phyloP scores from a whole-genome alignment of 2,329 filamentous ascomycete genomes.

The Atkinsonella hypoxylon region DNA sequence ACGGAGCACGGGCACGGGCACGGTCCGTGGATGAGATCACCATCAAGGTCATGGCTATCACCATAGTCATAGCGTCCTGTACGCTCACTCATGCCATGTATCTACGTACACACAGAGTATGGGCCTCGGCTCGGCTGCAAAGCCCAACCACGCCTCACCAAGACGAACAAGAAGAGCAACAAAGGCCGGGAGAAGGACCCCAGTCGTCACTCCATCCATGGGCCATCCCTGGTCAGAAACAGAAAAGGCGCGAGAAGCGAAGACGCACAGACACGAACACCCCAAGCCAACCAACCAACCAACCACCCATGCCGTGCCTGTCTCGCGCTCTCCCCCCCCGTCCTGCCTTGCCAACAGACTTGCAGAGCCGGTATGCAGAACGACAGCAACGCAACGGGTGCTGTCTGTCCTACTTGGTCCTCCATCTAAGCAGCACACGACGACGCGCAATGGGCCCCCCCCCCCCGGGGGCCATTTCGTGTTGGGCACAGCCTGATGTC shows the following conservation, averaged over 20 bases:
- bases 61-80: too few species aligned
- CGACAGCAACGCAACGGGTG: background rate
- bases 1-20: too few species aligned
- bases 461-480: background rate
- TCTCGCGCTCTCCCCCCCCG: background rate
- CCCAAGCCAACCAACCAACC: background rate
- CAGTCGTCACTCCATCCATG: background rate
- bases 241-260: background rate
- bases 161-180: background rate
- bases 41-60: too few species aligned
- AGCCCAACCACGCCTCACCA: background rate
- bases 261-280: background rate
- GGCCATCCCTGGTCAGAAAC: background rate
- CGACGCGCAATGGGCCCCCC: too few species aligned
- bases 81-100: too few species aligned
- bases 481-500: background rate
- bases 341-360: background rate
- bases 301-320: background rate
- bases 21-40: too few species aligned
- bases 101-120: too few species aligned
- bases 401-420: background rate
- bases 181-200: background rate
- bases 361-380: too few species aligned
- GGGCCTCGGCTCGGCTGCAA: too few species aligned
- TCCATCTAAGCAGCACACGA: too few species aligned